These are phyloP conservation scores for Neoscytalidium dimidiatum DNA, from an alignment of 2,329 filamentous ascomycete genomes.

Conservation along the genomic window DNA sequence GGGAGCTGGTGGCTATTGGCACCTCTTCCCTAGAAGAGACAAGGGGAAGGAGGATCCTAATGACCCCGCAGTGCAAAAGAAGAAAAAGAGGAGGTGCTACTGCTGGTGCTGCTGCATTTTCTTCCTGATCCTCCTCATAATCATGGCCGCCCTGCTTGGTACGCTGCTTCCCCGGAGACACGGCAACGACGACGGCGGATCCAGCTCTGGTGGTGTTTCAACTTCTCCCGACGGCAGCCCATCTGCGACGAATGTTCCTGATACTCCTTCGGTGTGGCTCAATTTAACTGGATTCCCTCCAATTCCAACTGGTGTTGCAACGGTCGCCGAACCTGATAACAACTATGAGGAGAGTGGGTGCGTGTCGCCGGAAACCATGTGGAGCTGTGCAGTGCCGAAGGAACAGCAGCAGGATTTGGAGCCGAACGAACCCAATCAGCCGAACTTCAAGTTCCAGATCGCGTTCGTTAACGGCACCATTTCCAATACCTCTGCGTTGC, in stretches of 20 bases:
- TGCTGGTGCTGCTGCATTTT: slow-evolving; percentile 37
- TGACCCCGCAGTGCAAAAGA: slow-evolving; percentile 29
- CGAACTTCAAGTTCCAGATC: slow-evolving; percentile 80
- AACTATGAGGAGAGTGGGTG: slow-evolving; percentile 67
- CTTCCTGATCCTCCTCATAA: slow-evolving; percentile 38
- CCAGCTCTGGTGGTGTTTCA: background rate
- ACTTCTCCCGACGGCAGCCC: slow-evolving; percentile 10
- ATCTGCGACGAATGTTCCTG: slow-evolving; percentile 16
- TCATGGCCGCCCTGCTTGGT: slow-evolving; percentile 41
- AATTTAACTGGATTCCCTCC: slow-evolving; percentile 86
- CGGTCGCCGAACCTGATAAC: slow-evolving; percentile 72
- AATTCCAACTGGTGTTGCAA: slow-evolving; percentile 80
- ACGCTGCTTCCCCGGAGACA: slow-evolving; percentile 38
- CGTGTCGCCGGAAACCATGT: slow-evolving; percentile 70
- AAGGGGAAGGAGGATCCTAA: slow-evolving; percentile 11
- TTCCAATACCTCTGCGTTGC: slow-evolving; percentile 25
- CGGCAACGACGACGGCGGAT: slow-evolving; percentile 35
- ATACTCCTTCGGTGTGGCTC: slow-evolving; percentile 61
- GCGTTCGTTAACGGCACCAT: slow-evolving; percentile 56
- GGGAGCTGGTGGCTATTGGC: slow-evolving; percentile 18
- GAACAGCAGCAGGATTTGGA: slow-evolving; percentile 67
- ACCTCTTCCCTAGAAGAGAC: slow-evolving; percentile 4
- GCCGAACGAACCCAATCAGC: slow-evolving; percentile 67
- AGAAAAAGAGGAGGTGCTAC: slow-evolving; percentile 33
- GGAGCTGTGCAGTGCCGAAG: slow-evolving; percentile 85